These are phyloP conservation scores for Xylariaceae sp. DNA, from an alignment of 2,329 filamentous ascomycete genomes.

Conservation along the genomic window DNA sequence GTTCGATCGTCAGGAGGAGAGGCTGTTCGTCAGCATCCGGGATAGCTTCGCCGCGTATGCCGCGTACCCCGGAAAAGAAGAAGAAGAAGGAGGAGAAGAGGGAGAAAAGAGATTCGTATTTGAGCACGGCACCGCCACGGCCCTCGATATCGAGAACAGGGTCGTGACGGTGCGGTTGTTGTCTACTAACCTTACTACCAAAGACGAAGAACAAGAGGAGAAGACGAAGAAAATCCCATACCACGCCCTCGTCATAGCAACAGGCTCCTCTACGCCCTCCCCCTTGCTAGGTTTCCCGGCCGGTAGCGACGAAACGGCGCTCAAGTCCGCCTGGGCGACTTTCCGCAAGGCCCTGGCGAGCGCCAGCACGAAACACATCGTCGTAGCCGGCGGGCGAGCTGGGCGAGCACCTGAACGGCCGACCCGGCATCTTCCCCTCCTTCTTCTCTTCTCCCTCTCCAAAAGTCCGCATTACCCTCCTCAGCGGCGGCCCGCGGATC, in stretches of 20 bases:
- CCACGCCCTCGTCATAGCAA: slow-evolving; percentile 44
- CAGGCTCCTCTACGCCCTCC: slow-evolving; percentile 40
- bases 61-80: no score
- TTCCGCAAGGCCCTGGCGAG: slow-evolving; percentile 37
- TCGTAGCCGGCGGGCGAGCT: slow-evolving; percentile 45
- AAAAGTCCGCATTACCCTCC: slow-evolving; percentile 39
- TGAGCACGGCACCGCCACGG: slow-evolving; percentile 36
- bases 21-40: slow-evolving; percentile 39
- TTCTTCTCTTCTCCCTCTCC: slow-evolving; percentile 30
- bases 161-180: slow-evolving; percentile 21
- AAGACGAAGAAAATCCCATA: slow-evolving; percentile 26
- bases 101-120: slow-evolving; percentile 36
- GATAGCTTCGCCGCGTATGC: slow-evolving; percentile 37
- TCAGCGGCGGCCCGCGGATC: slow-evolving; percentile 35
- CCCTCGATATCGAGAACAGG: slow-evolving; percentile 31
- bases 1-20: slow-evolving; percentile 38
- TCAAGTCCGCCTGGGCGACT: slow-evolving; percentile 32
- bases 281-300: slow-evolving; percentile 37
- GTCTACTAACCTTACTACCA: no score
- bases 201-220: not conserved
- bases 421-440: slow-evolving; percentile 33
- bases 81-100: not conserved
- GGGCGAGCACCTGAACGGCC: slow-evolving; percentile 46
- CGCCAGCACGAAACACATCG: slow-evolving; percentile 34
- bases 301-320: slow-evolving; percentile 29